phyloP scores from a whole-genome alignment of 768 basidiomycete species.

The Lactifluus echinatus region DNA sequence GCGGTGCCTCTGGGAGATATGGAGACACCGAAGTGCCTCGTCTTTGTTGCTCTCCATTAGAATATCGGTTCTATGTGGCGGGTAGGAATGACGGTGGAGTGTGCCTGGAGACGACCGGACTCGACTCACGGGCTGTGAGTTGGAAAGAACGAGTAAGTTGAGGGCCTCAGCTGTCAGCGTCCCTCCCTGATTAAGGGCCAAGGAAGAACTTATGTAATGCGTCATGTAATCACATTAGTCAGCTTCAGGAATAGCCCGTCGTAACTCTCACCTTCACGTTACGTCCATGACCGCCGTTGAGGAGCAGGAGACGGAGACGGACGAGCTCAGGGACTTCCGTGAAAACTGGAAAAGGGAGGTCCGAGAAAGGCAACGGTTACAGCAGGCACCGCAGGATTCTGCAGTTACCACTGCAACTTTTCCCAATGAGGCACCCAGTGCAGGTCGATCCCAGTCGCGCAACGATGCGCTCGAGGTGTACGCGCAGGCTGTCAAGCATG shows the following conservation, averaged over 20 bases:
- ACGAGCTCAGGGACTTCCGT: slow-evolving; percentile 63
- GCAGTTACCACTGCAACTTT: slow-evolving; percentile 2
- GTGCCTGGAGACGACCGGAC: not conserved
- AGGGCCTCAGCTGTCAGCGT: no score
- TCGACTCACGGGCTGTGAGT: not conserved
- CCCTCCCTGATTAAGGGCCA: not conserved
- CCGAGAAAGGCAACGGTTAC: slow-evolving; percentile 23
- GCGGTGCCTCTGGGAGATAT: slow-evolving; percentile 69
- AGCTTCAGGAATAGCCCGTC: no score
- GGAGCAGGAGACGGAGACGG: slow-evolving; percentile 38
- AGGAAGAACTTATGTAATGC: not conserved
- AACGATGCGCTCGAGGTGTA: slow-evolving; percentile 57
- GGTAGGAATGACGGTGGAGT: not conserved
- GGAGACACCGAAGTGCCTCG: slow-evolving; percentile 75
- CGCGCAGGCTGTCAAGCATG: slow-evolving; percentile 56
- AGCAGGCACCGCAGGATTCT: not conserved
- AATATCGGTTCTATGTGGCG: not conserved
- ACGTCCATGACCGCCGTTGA: slow-evolving; percentile 1
- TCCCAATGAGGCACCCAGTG: slow-evolving; percentile 5
- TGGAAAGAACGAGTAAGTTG: not conserved
- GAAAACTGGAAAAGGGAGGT: slow-evolving; percentile 68
- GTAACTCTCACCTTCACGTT: no score
- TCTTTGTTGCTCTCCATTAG: slow-evolving; percentile 84
- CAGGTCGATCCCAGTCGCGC: slow-evolving; percentile 22
- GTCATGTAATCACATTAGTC: slow-evolving; percentile 10